Evolutionary conservation across 345 rosid genomes (phyloP), one percentile per base, ranked within the genome.

Genomic region (Reutealis trisperma): DNA sequence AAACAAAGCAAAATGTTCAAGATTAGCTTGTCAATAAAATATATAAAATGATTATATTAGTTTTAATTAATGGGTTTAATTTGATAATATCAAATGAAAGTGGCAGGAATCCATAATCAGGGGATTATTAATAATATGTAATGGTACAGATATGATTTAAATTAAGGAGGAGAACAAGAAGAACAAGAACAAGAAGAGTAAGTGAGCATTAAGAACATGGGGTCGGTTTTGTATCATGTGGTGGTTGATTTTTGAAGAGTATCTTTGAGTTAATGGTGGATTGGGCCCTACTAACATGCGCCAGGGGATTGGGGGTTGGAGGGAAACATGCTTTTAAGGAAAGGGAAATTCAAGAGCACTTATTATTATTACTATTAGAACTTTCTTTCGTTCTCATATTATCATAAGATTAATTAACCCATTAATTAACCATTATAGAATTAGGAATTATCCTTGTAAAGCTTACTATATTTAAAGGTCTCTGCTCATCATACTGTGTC

Each of bases 211-310:
- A 54, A 59, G 84, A 81, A 80, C 81, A 76, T 82, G 87, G 87
- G 83, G 80, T 72, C 66, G 74, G 81, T 65, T 79, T 67, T 37
- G 78, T 52, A 69, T 30, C 87, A 83, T 85, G 86, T 85, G 91
- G 88, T 83, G 78, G 90, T 83, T 88, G 83, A 78, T 72, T 86
- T 81, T 65, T 71, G 70, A 63, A 77, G 89, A 72, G 86, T 82
- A 84, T 83, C 85, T 86, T 81, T 47, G 68, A 67, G 81, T 74
- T 60, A 67, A 72, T 74, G 80, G 75, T 5, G 42, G 12, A 37
- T 69, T 82, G 85, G 81, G 0, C 85, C 71, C 85, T 72, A 82
- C 83, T 66, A 82, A 79, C 86, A 78, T 80, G 87, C 69, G 75
- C 75, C 76, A 67, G 73, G 80, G 62, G 71, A 70, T 27, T 79